A percentile compares a stretch with the other conserved stretches of the same genome.
These are phyloP conservation scores for Saxophila tyrrhenica DNA, from an alignment of 495 filamentous ascomycete species.

Conservation along the genomic window DNA sequence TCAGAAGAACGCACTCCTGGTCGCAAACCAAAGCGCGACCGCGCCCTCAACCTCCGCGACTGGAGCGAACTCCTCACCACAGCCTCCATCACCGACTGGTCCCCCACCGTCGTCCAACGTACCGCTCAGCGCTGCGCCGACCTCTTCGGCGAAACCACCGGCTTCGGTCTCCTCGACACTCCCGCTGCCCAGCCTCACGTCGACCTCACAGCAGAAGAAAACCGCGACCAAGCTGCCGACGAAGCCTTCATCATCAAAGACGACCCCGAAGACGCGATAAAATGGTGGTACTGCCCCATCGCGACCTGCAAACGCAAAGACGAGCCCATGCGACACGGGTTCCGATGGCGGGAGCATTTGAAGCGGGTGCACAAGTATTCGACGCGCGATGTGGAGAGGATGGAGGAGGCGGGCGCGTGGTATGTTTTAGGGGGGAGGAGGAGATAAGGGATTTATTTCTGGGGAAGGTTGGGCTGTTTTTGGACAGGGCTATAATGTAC, in stretches of 20 bases:
- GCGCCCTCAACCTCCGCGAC: constrained; percentile 43
- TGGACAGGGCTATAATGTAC: too few relatives aligned
- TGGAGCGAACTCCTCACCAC: constrained; percentile 73
- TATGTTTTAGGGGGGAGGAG: too few relatives aligned
- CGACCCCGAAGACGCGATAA: background rate
- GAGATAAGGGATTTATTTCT: too few relatives aligned
- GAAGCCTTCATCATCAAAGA: background rate
- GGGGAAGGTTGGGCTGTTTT: too few relatives aligned
- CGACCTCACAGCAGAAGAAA: too few relatives aligned
- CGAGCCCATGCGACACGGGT: background rate
- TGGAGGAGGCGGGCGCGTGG: too few relatives aligned
- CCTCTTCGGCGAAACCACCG: constrained; percentile 29
- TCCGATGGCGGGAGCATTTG: constrained; percentile 16
- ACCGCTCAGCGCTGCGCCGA: constrained; percentile 57
- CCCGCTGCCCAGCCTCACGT: too few relatives aligned
- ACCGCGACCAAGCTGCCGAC: background rate
- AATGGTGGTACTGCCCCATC: constrained; percentile 6
- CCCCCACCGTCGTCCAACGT: constrained; percentile 47
- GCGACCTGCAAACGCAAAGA: background rate
- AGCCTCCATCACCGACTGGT: constrained; percentile 58
- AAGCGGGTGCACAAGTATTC: constrained; percentile 10
- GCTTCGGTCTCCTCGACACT: background rate
- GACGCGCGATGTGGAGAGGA: background rate
- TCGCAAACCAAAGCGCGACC: constrained; percentile 6
- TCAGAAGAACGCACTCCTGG: background rate